phyloP scores from a whole-genome alignment of 1,284 basidiomycete species.

The Trametes pubescens region DNA sequence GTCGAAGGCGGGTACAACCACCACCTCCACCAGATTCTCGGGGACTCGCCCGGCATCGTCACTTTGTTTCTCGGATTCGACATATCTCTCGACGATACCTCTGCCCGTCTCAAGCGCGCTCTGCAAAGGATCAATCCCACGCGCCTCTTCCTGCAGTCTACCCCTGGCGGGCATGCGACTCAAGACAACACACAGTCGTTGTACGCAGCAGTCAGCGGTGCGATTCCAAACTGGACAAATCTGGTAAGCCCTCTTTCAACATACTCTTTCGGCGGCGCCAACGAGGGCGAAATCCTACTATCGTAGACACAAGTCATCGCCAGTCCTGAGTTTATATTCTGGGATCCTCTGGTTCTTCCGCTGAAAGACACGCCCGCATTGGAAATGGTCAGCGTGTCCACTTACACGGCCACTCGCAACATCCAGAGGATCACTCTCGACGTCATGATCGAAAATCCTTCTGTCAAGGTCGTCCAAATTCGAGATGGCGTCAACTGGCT shows the following conservation, averaged over 20 bases:
- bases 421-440: neutral
- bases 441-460: neutral
- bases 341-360: neutral
- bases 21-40: neutral
- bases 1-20: conserved; percentile 10
- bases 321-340: neutral
- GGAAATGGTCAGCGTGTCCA: conserved; percentile 6
- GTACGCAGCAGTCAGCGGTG: neutral
- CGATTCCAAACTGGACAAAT: conserved; percentile 7
- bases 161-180: neutral
- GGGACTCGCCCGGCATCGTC: neutral
- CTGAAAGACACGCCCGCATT: neutral
- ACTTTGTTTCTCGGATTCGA: conserved; percentile 14
- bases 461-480: conserved; percentile 8
- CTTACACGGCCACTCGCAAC: neutral
- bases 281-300: neutral
- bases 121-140: conserved; percentile 13
- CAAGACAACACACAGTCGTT: neutral
- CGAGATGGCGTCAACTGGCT: conserved; percentile 17
- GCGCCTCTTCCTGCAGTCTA: conserved; percentile 4
- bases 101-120: conserved; percentile 3
- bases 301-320: conserved; percentile 7
- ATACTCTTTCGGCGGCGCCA: neutral
- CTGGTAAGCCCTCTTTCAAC: conserved; percentile 3
- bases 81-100: conserved; percentile 4